Base-by-base conservation (phyloP, 225 moss, liverwort and hornwort species). In the Marchantia paleacea region DNA sequence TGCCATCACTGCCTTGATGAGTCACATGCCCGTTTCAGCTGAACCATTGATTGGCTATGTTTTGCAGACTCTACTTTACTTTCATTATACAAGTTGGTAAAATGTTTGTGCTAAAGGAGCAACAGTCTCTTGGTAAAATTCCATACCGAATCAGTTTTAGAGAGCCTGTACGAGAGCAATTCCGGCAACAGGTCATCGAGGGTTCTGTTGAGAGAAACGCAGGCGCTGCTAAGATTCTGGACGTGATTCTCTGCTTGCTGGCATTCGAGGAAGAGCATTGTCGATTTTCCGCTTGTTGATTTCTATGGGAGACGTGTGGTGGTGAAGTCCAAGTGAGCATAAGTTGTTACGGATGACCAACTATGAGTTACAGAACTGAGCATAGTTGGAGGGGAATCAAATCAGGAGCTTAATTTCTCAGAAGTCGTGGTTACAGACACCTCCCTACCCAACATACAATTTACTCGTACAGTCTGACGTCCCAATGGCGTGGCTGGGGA, bases 401-500 rank as follows among this genome's bases (percentile, higher is more conserved):
- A 63, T 49, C 49, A 25, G 73, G 52, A 73, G 58, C 30, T 65
- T 65, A 25, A 13, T 48, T 50, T 72, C 20, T 19, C 75, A n/a
- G 73, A 25, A 57, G 55, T 57, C 10, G 18, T 28, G 52, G 54
- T n/a, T 55, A 73, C 52, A 52, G 18, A 72, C 71, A 19, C 50
- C 50, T 47, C 50, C 39, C 20, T 18, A 72, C 18, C 71, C 25
- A 54, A 3, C 6, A 14, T 29, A 15, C 72, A 9, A 9, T 70
- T 7, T 22, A 7, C n/a, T 52, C 10, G 50, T 72, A 76, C 31
- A 60, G 30, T 18, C 58, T 16, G 54, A 28, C 67, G 12, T 54
- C 69, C 69, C 28, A 80, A 97, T 97, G 97, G 95, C 97, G 86
- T 97, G 97, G 97, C 87, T 97, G 6, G 92, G 92, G 54, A 95